Conservation (phyloP, 1,284 basidiomycete species). For the Pseudozyma tsukubaensis region DNA sequence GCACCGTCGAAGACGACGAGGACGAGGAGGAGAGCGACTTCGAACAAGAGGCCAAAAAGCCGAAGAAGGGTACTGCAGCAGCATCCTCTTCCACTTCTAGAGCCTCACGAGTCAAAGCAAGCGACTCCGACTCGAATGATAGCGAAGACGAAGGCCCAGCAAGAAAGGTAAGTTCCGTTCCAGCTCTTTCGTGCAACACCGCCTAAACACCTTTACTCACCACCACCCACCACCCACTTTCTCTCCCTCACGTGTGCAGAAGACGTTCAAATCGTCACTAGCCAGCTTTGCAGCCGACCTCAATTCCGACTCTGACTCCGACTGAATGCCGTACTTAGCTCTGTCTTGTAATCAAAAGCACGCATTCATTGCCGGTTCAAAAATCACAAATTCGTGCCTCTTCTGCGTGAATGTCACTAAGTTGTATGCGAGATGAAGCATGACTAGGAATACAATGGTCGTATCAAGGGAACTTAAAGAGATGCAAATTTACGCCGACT, state of each 20-base stretch:
- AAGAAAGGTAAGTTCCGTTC: constrained; percentile 16
- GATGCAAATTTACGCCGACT: constrained; percentile 1
- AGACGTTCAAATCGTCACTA: constrained; percentile 42
- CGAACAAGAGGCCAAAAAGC: constrained; percentile 8
- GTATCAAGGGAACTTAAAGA: background rate
- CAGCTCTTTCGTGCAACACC: too few relatives aligned
- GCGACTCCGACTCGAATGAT: constrained; percentile 12
- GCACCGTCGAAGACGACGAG: constrained; percentile 9
- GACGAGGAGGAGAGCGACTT: constrained; percentile 28
- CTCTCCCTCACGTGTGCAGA: background rate
- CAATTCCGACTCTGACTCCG: constrained; percentile 44
- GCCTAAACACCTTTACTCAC: background rate
- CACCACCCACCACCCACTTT: background rate
- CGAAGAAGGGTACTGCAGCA: background rate
- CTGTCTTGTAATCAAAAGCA: too few relatives aligned
- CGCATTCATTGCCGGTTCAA: too few relatives aligned
- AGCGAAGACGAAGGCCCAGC: constrained; percentile 38
- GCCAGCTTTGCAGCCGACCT: constrained; percentile 49
- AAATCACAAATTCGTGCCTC: too few relatives aligned
- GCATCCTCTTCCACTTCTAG: background rate
- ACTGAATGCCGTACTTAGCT: too few relatives aligned
- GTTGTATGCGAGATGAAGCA: background rate
- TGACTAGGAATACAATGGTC: constrained; percentile 1
- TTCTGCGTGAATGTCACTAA: too few relatives aligned
- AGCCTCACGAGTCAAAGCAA: background rate